Evolutionary conservation across 1,284 basidiomycete genomes (phyloP).

Genomic region (Baeospora myosura): DNA sequence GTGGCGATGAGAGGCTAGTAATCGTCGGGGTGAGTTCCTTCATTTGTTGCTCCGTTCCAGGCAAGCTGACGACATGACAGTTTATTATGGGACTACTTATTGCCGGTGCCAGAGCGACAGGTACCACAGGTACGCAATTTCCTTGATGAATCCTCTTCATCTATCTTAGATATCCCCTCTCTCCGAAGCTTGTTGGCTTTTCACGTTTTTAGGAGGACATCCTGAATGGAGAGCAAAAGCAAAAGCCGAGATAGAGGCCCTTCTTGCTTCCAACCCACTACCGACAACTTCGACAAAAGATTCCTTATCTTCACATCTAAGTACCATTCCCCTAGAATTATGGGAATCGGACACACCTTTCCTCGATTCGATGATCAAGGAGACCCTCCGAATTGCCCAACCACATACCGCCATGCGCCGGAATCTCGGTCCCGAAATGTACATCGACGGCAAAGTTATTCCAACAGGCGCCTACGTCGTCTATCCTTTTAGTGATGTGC

Average conservation of each 20-base stretch:
- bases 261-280: slow-evolving; percentile 44
- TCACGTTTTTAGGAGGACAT: slow-evolving; percentile 60
- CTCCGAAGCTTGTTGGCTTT: slow-evolving; percentile 69
- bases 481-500: slow-evolving; percentile 72
- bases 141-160: slow-evolving; percentile 13
- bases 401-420: slow-evolving; percentile 72
- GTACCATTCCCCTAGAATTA: slow-evolving; percentile 53
- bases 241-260: slow-evolving; percentile 48
- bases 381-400: slow-evolving; percentile 68
- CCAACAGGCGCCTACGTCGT: slow-evolving; percentile 65
- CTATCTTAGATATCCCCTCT: slow-evolving; percentile 10
- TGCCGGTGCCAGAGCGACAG: slow-evolving; percentile 68
- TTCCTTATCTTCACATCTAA: slow-evolving; percentile 40
- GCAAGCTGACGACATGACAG: slow-evolving; percentile 28
- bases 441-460: slow-evolving; percentile 56
- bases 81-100: slow-evolving; percentile 74
- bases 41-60: slow-evolving; percentile 15
- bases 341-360: slow-evolving; percentile 65
- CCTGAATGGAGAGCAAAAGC: slow-evolving; percentile 54
- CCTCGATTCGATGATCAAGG: slow-evolving; percentile 61
- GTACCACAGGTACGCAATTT: slow-evolving; percentile 46
- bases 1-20: slow-evolving; percentile 54
- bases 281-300: slow-evolving; percentile 14
- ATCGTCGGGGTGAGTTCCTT: slow-evolving; percentile 54
- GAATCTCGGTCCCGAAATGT: slow-evolving; percentile 60